Conservation (phyloP, 2,329 filamentous ascomycete species). For the Hypoxylon sp. region DNA sequence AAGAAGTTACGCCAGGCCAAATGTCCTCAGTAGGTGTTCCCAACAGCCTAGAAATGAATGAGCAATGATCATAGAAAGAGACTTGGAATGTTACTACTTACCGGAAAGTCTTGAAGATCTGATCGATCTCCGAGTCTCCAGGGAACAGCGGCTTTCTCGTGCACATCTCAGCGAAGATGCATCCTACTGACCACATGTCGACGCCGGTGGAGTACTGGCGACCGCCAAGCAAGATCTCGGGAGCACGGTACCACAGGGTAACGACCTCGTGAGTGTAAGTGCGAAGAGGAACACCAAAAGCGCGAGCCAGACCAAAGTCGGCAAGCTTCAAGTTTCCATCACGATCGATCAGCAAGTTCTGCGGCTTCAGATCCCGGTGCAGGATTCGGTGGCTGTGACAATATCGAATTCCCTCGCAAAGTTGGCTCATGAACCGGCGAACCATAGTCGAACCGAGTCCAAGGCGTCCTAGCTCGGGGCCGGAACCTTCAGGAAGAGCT, state of each 20-base stretch:
- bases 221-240: slow-evolving; percentile 90
- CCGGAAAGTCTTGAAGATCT: slow-evolving; percentile 96
- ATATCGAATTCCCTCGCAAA: slow-evolving; percentile 87
- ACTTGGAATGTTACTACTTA: slow-evolving; percentile 57
- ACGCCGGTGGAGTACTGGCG: slow-evolving; percentile 94
- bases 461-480: slow-evolving; percentile 73
- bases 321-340: slow-evolving; percentile 92
- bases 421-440: slow-evolving; percentile 92
- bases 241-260: slow-evolving; percentile 92
- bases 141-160: slow-evolving; percentile 93
- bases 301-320: slow-evolving; percentile 90
- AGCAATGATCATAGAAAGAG: slow-evolving; percentile 1
- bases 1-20: slow-evolving; percentile 94
- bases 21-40: slow-evolving; percentile 85
- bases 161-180: slow-evolving; percentile 97
- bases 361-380: slow-evolving; percentile 90
- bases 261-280: slow-evolving; percentile 97
- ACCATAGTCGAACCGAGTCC: slow-evolving; percentile 85
- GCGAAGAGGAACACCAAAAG: slow-evolving; percentile 90
- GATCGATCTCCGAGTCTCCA: slow-evolving; percentile 92
- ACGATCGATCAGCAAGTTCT: slow-evolving; percentile 88
- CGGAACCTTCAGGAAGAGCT: slow-evolving; percentile 83
- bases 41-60: slow-evolving; percentile 68
- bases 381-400: slow-evolving; percentile 91
- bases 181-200: slow-evolving; percentile 96